Percentiles rank a stretch among this genome's conserved stretches.
phyloP scores from a whole-genome alignment of 1,284 basidiomycete species.

The Puccinia novopanici region DNA sequence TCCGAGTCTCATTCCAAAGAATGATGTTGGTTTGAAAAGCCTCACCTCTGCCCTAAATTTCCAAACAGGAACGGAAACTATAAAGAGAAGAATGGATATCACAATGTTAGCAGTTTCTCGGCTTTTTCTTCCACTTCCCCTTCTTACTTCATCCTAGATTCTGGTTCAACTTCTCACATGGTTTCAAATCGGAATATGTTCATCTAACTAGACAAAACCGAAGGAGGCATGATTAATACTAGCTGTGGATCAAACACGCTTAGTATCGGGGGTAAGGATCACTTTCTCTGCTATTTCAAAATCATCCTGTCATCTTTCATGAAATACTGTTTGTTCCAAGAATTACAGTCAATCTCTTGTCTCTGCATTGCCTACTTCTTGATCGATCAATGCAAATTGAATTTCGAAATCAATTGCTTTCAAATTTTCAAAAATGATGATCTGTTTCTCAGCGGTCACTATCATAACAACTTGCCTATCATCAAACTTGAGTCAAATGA shows the following conservation, averaged over 20 bases:
- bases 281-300: not conserved
- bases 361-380: not conserved
- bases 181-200: no score
- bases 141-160: not conserved
- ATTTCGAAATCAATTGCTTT: not conserved
- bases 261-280: not conserved
- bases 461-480: not conserved
- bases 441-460: not conserved
- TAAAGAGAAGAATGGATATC: not conserved
- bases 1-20: no score
- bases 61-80: not conserved
- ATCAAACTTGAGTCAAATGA: not conserved
- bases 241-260: slow-evolving; percentile 7
- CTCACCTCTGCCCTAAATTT: no score
- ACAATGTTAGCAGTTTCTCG: slow-evolving; percentile 4
- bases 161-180: not conserved
- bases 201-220: not conserved
- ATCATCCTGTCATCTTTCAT: not conserved
- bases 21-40: no score
- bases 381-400: slow-evolving; percentile 5
- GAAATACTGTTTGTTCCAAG: not conserved
- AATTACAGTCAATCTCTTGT: not conserved
- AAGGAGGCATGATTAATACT: slow-evolving; percentile 13
- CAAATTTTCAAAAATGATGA: not conserved
- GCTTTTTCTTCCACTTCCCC: not conserved